Evolutionary conservation across 805 yeast species (phyloP).

Genomic region (Teunomyces tritomae): DNA sequence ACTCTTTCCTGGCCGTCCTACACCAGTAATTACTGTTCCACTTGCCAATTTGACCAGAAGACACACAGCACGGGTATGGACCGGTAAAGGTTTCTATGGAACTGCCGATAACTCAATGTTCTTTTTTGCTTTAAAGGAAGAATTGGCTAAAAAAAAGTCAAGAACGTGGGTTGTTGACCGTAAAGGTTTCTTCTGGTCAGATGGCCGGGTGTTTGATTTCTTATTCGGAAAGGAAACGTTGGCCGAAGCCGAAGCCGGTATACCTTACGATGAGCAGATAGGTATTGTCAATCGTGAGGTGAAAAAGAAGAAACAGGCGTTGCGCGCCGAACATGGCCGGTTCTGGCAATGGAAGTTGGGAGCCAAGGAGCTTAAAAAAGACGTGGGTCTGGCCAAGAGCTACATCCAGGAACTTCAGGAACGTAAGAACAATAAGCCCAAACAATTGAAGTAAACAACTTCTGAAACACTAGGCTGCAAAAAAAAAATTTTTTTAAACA

Average conservation of each 20-base stretch:
- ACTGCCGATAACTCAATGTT: constrained; percentile 73
- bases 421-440: constrained; percentile 2
- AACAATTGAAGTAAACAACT: constrained; percentile 1
- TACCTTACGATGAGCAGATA: constrained; percentile 58
- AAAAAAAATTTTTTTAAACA: not conserved
- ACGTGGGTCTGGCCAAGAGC: constrained; percentile 21
- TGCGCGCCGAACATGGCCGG: constrained; percentile 54
- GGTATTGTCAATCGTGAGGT: constrained; percentile 48
- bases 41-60: constrained; percentile 53
- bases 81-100: constrained; percentile 87
- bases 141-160: constrained; percentile 32
- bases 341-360: constrained; percentile 56
- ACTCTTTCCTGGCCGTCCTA: constrained; percentile 67
- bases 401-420: constrained; percentile 15
- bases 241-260: constrained; percentile 72
- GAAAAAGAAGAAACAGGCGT: constrained; percentile 47
- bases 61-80: constrained; percentile 67
- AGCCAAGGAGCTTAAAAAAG: constrained; percentile 30
- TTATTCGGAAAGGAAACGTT: constrained; percentile 77
- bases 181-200: constrained; percentile 90
- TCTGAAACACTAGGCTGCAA: not conserved
- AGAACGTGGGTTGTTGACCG: constrained; percentile 79
- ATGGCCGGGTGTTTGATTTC: constrained; percentile 79
- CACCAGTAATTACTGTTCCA: constrained; percentile 72
- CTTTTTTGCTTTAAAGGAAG: constrained; percentile 68